These are phyloP conservation scores for Colletotrichum ledebouriae DNA, from an alignment of 2,329 filamentous ascomycete species.

Conservation along the genomic window DNA sequence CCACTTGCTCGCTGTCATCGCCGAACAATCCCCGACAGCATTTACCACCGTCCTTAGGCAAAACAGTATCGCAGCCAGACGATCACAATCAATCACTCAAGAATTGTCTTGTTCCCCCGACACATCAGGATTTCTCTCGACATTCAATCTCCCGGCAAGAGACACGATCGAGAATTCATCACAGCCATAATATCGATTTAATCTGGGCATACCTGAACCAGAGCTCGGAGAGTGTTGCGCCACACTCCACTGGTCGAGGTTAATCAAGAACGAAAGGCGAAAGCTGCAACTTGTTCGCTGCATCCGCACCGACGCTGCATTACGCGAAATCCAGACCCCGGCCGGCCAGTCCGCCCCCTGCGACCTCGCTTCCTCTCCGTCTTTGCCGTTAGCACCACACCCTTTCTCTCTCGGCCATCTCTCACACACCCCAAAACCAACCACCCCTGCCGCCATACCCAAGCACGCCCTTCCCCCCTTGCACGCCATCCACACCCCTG, in stretches of 20 bases:
- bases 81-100: neutral
- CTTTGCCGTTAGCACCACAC: conserved; percentile 11
- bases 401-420: neutral
- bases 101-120: neutral
- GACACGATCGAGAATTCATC: conserved; percentile 1
- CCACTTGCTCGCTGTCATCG: conserved; percentile 28
- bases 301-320: conserved; percentile 38
- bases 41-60: neutral
- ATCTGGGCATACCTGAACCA: conserved; percentile 15
- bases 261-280: conserved; percentile 20
- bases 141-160: conserved; percentile 8
- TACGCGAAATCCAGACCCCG: conserved; percentile 39
- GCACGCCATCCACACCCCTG: conserved; percentile 33
- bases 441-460: conserved; percentile 25
- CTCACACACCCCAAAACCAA: conserved; percentile 24
- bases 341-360: conserved; percentile 38
- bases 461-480: conserved; percentile 32
- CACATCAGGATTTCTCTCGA: neutral
- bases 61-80: conserved; percentile 17
- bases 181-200: conserved; percentile 8
- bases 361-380: conserved; percentile 26
- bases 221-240: conserved; percentile 16
- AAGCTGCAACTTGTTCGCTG: conserved; percentile 2
- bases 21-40: conserved; percentile 13
- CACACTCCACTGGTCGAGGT: conserved; percentile 31